Evolutionary conservation across 139 green algal species (phyloP), one percentile per base, ranked within the genome.

Genomic region (Astrephomene gubernaculifera): DNA sequence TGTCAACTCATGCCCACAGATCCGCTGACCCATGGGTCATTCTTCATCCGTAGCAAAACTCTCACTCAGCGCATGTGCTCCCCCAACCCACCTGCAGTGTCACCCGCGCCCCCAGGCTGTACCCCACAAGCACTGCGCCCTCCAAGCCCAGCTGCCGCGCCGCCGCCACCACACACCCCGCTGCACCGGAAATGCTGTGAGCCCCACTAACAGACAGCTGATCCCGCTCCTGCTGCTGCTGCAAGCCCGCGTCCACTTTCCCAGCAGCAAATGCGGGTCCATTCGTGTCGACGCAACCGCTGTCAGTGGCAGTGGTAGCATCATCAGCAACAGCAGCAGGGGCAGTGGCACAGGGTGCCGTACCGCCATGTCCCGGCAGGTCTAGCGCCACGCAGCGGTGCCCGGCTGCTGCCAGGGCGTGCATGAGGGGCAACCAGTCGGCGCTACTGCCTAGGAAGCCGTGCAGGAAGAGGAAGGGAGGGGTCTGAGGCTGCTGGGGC

Each of bases 31-130:
- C n/a, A n/a, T n/a, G n/a, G n/a, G n/a, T n/a, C n/a, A n/a, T n/a
- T n/a, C n/a, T n/a, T n/a, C n/a, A n/a, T n/a, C n/a, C n/a, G n/a
- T n/a, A n/a, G n/a, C n/a, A n/a, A n/a, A n/a, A n/a, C n/a, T n/a
- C n/a, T n/a, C n/a, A n/a, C n/a, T n/a, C n/a, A n/a, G n/a, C n/a
- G n/a, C n/a, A n/a, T n/a, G n/a, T n/a, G n/a, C n/a, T n/a, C n/a
- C n/a, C n/a, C n/a, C n/a, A 43, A 14, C 70, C 68, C 24, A 95
- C 27, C 49, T 92, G 67, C 64, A 97, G 79, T 21, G 94, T 94
- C 33, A 97, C 86, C 7, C 96, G 82, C 0, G 90, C 96, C 10
- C 96, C 96, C 82, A 98, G 83, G 27, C 93, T 97, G 90, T 98
- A 98, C 9, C 94, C 96, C 52, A 97, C 93, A 31, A 98, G 53